Evolutionary conservation across 164 flowering plant genomes (phyloP).

Genomic region (Stephania cephalantha): DNA sequence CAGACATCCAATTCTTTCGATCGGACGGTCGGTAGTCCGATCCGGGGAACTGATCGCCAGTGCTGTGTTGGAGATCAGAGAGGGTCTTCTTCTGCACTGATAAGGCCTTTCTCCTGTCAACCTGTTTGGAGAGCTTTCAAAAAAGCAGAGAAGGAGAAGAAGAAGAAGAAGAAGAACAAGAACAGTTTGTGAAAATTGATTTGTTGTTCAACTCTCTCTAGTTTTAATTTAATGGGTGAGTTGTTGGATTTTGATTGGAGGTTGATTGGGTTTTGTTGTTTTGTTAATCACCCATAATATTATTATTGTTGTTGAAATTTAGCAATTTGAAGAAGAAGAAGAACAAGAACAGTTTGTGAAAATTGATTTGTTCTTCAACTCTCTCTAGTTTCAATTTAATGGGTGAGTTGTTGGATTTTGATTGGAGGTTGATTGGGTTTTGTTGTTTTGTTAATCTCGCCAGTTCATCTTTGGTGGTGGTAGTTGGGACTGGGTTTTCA

Average conservation of each 20-base stretch:
- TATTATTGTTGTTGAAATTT: no score
- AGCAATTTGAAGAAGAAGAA: no score
- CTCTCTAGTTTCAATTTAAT: not conserved
- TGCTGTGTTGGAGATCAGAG: slow-evolving; percentile 27
- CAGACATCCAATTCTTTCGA: slow-evolving; percentile 76
- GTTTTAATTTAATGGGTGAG: not conserved
- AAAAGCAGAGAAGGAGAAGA: slow-evolving; percentile 1
- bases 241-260: not conserved
- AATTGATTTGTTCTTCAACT: not conserved
- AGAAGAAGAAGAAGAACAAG: slow-evolving; percentile 6
- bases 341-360: not conserved
- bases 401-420: not conserved
- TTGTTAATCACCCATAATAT: no score
- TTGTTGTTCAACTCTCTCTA: not conserved
- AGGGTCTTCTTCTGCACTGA: slow-evolving; percentile 53
- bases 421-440: not conserved
- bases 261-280: not conserved
- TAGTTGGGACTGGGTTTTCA: not conserved
- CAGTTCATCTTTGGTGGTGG: not conserved
- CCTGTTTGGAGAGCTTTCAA: slow-evolving; percentile 49
- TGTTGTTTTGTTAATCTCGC: not conserved
- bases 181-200: not conserved
- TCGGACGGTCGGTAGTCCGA: slow-evolving; percentile 58
- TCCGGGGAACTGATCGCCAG: slow-evolving; percentile 55
- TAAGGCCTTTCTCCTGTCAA: slow-evolving; percentile 45